Conservation (phyloP, 2,329 filamentous ascomycete species). For the Colletotrichum sublineola region DNA sequence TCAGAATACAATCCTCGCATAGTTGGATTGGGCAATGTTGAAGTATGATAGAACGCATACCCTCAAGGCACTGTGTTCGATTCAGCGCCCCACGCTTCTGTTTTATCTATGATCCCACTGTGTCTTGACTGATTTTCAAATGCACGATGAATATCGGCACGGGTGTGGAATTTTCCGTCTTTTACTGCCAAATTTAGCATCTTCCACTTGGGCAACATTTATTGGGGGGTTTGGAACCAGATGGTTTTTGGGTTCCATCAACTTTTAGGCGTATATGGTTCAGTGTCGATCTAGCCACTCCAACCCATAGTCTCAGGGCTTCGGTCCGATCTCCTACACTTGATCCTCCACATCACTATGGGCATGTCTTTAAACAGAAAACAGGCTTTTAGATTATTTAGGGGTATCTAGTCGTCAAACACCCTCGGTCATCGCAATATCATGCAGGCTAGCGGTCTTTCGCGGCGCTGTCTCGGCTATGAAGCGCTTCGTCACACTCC, state of each 20-base stretch:
- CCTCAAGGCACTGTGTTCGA: no score
- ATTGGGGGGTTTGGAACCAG: background rate
- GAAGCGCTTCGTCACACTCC: background rate
- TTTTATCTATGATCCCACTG: no score
- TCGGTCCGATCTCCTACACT: background rate
- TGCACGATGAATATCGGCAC: background rate
- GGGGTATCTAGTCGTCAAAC: slow-evolving; percentile 31
- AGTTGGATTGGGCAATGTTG: background rate
- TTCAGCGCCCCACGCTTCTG: no score
- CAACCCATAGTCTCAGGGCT: background rate
- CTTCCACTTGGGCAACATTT: background rate
- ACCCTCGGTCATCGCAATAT: slow-evolving; percentile 1
- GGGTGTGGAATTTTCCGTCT: background rate
- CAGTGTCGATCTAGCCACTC: no score
- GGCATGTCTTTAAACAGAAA: slow-evolving; percentile 18
- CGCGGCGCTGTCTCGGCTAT: background rate
- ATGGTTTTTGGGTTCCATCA: background rate
- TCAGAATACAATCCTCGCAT: background rate
- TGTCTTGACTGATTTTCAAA: background rate
- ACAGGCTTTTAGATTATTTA: slow-evolving; percentile 17
- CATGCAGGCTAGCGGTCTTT: background rate
- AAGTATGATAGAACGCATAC: background rate
- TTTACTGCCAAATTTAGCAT: background rate
- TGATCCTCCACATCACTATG: background rate
- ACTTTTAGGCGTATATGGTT: background rate